phyloP scores from a whole-genome alignment of 2,329 filamentous ascomycete genomes.

The Zalaria obscura region DNA sequence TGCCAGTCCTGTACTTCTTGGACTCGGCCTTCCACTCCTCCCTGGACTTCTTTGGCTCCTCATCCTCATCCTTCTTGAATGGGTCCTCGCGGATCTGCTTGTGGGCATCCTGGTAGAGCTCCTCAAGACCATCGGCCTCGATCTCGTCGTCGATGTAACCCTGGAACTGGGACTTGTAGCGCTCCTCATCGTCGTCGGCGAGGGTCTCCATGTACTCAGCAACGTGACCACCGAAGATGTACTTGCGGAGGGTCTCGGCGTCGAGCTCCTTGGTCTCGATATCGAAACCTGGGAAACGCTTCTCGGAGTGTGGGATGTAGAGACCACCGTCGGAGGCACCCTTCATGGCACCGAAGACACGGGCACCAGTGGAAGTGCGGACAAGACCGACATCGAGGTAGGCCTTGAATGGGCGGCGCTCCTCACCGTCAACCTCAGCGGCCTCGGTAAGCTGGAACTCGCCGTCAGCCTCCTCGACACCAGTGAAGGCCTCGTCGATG shows the following conservation, averaged over 20 bases:
- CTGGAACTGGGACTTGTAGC: conserved; percentile 95
- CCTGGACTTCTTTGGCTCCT: conserved; percentile 85
- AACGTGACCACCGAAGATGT: conserved; percentile 97
- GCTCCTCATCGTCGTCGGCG: conserved; percentile 98
- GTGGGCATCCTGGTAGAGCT: conserved; percentile 90
- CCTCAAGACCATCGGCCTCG: conserved; percentile 93
- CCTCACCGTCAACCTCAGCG: conserved; percentile 73
- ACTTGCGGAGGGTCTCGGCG: conserved; percentile 90
- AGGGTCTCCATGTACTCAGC: conserved; percentile 99
- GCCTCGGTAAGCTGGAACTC: conserved; percentile 95
- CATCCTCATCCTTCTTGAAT: conserved; percentile 75
- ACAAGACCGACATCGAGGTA: conserved; percentile 95
- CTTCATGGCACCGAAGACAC: conserved; percentile 99
- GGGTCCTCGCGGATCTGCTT: conserved; percentile 94
- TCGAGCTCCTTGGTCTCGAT: conserved; percentile 97
- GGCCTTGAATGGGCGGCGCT: conserved; percentile 96
- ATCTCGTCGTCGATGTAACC: conserved; percentile 96
- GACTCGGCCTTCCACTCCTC: conserved; percentile 63
- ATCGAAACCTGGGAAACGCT: conserved; percentile 98
- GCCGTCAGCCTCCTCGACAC: conserved; percentile 93
- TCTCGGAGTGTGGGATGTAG: conserved; percentile 95
- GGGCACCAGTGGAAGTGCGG: conserved; percentile 95
- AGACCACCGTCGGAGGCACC: conserved; percentile 97
- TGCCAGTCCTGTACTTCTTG: conserved; percentile 68
- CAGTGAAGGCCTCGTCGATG: conserved; percentile 80